Evolutionary conservation across 495 filamentous ascomycete genomes (phyloP), one percentile per base, ranked within the genome.

Genomic region (Pyrenopolyporus hunteri): DNA sequence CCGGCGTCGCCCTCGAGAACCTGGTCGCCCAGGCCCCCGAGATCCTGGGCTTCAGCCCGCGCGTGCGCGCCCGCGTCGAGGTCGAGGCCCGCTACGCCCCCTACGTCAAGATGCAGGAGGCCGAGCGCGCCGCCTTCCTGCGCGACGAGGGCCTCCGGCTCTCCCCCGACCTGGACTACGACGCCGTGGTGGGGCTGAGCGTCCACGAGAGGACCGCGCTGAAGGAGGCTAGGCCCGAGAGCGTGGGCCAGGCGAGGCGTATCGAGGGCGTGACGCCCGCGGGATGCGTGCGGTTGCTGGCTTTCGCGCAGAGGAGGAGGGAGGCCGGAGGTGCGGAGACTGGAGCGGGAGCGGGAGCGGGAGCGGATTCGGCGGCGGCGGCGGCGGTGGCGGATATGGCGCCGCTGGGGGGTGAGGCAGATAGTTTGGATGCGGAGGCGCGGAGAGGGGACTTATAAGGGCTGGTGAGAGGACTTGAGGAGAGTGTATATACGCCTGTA

Each of bases 31-130:
- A 75, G 14, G 74, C 93, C 6, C 85, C 88, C 6, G 76, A 53
- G 47, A 66, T 77, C 66, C 74, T 53, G 60, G 69, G 31, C 52
- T 91, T 57, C 72, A 69, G 83, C 0, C 70, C 79, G 1, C 80
- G 78, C 4, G 83, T 93, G 56, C 79, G 78, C 25, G 76, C 76
- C 20, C 84, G 94, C 16, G 86, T 96, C 6, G 80, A 80, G 26
- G 89, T 97, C 67, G 91, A 96, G 71, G 86, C 85, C 5, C 74
- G 83, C 1, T 98, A 98, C 71, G 90, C 88, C 8, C 93, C 93
- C 0, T 96, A 96, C 70, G 83, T 96, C 1, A 75, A 75, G 11
- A 80, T 84, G 55, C 92, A 98, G 69, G 80, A 78, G 28, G 78
- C 79, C 1, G 78, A 85, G 47, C 86, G 87, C 19, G 78, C 79